Conservation (phyloP, 495 filamentous ascomycete species). For the Alectoria sarmentosa region DNA sequence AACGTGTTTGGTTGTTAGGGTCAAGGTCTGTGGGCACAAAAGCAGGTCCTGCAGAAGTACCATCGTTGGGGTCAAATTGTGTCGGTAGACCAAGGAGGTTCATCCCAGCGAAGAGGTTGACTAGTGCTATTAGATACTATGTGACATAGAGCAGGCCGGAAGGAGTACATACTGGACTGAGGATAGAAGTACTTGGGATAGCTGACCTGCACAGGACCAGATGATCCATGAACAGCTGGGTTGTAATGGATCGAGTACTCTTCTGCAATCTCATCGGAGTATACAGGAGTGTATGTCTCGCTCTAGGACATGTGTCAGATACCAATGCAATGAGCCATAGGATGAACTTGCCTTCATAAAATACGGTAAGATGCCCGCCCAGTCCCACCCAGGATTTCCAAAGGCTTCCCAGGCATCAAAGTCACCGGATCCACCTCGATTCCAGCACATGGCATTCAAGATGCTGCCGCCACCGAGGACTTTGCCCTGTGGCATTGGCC, state of each 20-base stretch:
- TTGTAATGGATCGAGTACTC: slow-evolving; percentile 34
- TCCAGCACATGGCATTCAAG: slow-evolving; percentile 34
- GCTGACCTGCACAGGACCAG: slow-evolving; percentile 43
- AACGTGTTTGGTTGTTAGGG: slow-evolving; percentile 35
- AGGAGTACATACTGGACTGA: slow-evolving; percentile 25
- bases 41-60: slow-evolving; percentile 41
- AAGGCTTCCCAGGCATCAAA: slow-evolving; percentile 53
- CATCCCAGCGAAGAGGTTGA: slow-evolving; percentile 44
- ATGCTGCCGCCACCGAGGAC: slow-evolving; percentile 32
- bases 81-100: slow-evolving; percentile 44
- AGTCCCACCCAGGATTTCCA: slow-evolving; percentile 60
- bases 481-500: slow-evolving; percentile 31
- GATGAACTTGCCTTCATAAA: slow-evolving; percentile 35
- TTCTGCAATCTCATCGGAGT: slow-evolving; percentile 24
- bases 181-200: slow-evolving; percentile 36
- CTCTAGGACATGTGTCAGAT: slow-evolving; percentile 22
- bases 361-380: slow-evolving; percentile 51
- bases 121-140: slow-evolving; percentile 29
- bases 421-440: slow-evolving; percentile 33
- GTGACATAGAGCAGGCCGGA: not conserved
- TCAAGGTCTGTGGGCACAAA: slow-evolving; percentile 41
- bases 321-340: not conserved
- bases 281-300: slow-evolving; percentile 31
- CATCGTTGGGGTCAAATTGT: slow-evolving; percentile 40
- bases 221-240: slow-evolving; percentile 39